Base-by-base conservation (phyloP, 2,329 filamentous ascomycete species). In the Fusarium graminum region DNA sequence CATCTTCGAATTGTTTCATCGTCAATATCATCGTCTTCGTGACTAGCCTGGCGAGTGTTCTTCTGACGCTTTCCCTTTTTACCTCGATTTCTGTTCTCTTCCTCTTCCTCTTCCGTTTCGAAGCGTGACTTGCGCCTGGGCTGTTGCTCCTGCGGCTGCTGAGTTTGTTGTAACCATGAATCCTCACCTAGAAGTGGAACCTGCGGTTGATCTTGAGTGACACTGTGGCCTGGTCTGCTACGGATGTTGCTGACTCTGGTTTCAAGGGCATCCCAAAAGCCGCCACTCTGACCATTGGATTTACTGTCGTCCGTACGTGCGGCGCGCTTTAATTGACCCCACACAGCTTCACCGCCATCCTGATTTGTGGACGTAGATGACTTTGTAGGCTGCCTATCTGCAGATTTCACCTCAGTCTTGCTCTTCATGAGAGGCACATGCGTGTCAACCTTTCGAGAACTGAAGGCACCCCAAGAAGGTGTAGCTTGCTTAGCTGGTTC, bases 21-120 rank as follows among this genome's bases (percentile, higher is more conserved):
- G 14, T 81, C 77, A 65, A 76, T 78, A 16, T 80, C 79, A 1
- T 78, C 76, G 1, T 78, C 74, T 5, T 75, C 70, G 4, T 73
- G 65, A 14, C 59, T 19, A 7, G 46, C 36, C 16, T 61, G 68
- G 8, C 70, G 59, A 28, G 64, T 62, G 26, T 72, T 76, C 44
- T 71, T 69, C 6, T 47, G 47, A 17, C 71, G 69, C 44, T 76
- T 76, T 7, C 59, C 45, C 47, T 73, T 73, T 44, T 73, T 76
- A 26, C 56, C 59, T 45, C 59, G 60, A 40, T 53, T 60, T 7
- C 67, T 65, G 4, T 44, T 56, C 32, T 72, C 68, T 30, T 72
- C 67, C 16, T 72, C 68, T 14, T 71, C 72, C 7, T 72, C 68
- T 16, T 74, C 73, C 14, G 67, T 52, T 42, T 77, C 76, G 38